Percentiles rank a stretch among this genome's conserved stretches.
phyloP scores from a whole-genome alignment of 257 asterid genomes.

The Solanum chmielewskii region DNA sequence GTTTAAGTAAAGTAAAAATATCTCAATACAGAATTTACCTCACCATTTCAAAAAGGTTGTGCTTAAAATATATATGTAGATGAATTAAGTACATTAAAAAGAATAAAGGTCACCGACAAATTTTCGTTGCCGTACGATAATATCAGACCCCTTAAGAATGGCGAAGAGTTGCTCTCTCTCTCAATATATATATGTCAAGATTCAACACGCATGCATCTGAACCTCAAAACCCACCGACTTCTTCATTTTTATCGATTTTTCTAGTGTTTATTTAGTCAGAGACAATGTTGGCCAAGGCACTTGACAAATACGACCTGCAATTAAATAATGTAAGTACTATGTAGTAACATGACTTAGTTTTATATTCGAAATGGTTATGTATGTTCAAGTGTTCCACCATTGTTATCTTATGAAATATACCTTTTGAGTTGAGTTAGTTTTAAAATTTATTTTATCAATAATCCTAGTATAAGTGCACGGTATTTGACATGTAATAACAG shows the following conservation, averaged over 20 bases:
- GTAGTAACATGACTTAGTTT: not conserved
- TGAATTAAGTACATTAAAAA: not conserved
- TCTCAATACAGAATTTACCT: not conserved
- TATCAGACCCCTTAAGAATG: not conserved
- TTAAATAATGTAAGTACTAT: not conserved
- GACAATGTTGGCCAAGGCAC: not conserved
- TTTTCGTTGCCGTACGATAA: not conserved
- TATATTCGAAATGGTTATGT: not conserved
- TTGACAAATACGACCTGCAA: not conserved
- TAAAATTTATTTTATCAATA: not conserved
- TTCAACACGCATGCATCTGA: not conserved
- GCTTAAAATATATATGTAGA: not conserved
- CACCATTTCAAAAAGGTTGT: not conserved
- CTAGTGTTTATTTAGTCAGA: not conserved
- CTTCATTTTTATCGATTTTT: not conserved
- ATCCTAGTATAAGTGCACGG: not conserved
- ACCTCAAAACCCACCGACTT: not conserved
- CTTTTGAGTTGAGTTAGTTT: not conserved
- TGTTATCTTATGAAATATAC: not conserved
- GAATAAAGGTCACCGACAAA: not conserved
- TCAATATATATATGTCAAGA: not conserved
- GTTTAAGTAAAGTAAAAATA: not conserved
- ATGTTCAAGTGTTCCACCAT: not conserved
- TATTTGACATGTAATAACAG: too few relatives aligned
- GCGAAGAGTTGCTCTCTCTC: not conserved